Conservation (phyloP, 2,329 filamentous ascomycete genomes). For the Geosmithia morbida region DNA sequence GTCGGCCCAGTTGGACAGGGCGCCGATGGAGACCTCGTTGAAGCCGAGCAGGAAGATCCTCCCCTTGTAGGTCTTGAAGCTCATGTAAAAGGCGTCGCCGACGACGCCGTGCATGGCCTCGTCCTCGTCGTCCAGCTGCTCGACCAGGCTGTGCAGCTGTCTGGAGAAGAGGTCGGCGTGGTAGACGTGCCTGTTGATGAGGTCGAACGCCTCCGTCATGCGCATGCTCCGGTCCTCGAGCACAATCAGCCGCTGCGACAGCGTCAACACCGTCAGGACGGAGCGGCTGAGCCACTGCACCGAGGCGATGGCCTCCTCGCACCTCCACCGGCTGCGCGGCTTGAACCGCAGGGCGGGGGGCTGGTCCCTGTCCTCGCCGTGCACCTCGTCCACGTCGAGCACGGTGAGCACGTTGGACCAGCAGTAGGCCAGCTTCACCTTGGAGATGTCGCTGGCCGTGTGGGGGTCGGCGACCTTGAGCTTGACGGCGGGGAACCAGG, state of each 20-base stretch:
- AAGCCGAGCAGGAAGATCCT: slow-evolving; percentile 86
- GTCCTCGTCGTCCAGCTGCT: slow-evolving; percentile 78
- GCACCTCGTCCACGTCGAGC: slow-evolving; percentile 68
- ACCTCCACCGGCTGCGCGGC: slow-evolving; percentile 77
- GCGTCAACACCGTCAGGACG: slow-evolving; percentile 80
- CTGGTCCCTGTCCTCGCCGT: slow-evolving; percentile 56
- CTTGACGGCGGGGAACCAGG: slow-evolving; percentile 95
- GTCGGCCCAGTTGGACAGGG: slow-evolving; percentile 94
- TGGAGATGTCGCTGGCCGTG: slow-evolving; percentile 55
- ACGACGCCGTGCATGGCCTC: slow-evolving; percentile 87
- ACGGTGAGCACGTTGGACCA: slow-evolving; percentile 98
- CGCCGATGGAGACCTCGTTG: slow-evolving; percentile 82
- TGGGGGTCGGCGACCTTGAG: slow-evolving; percentile 61
- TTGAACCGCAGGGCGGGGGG: slow-evolving; percentile 67
- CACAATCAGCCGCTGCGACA: slow-evolving; percentile 85
- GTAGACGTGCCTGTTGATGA: slow-evolving; percentile 84
- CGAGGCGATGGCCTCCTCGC: slow-evolving; percentile 88
- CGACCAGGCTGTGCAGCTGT: slow-evolving; percentile 72
- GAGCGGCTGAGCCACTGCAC: slow-evolving; percentile 95
- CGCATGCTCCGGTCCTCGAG: slow-evolving; percentile 80
- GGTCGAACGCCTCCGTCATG: slow-evolving; percentile 87
- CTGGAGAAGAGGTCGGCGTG: slow-evolving; percentile 81
- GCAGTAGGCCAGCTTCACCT: slow-evolving; percentile 86
- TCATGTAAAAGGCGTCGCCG: slow-evolving; percentile 96
- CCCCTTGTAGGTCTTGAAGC: slow-evolving; percentile 89